Evolutionary conservation across 2,329 filamentous ascomycete genomes (phyloP), one percentile per base, ranked within the genome.

Genomic region (Aspergillus flavus): DNA sequence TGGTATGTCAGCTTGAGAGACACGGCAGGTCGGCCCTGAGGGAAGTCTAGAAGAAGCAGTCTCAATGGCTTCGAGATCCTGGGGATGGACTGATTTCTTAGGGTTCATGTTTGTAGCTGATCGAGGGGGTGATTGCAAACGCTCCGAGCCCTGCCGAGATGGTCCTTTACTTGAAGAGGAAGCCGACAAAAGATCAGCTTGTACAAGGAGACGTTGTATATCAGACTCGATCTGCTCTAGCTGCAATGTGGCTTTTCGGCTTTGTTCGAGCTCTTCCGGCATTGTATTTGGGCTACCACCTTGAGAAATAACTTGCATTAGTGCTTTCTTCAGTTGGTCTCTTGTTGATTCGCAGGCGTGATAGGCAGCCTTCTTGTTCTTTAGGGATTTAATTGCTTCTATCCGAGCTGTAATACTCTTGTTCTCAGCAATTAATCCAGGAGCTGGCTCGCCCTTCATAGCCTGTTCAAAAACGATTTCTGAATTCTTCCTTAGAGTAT

Each of bases 401-500:
- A 81, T 78, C 61, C 73, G 78, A 34, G 68, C 64, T 19, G 73
- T 74, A 26, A 81, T 71, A 16, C 60, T 61, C 58, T 77, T 77
- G 63, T 78, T 78, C 61, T 76, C 71, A 4, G 72, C 61, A 28
- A 78, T 68, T 54, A 80, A 56, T 28, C 78, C 75, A 16, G 74
- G 71, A 2, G 71, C 71, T 2, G 71, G 68, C 58, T 72, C 69
- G 5, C 77, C 78, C 60, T 75, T 72, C 72, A 81, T 75, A 32
- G 75, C 72, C 58, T 72, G 69, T 48, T 79, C 67, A 59, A 78
- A 79, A 16, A 79, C 73, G 39, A 74, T 64, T 52, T 78, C 73
- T 1, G 79, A 76, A 58, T 79, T 79, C 34, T 68, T 72, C 41
- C 74, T 68, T 30, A 76, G 67, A 4, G 71, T 76, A 46, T 64